phyloP scores from a whole-genome alignment of 2,329 filamentous ascomycete genomes.

The Exophiala aquamarina region DNA sequence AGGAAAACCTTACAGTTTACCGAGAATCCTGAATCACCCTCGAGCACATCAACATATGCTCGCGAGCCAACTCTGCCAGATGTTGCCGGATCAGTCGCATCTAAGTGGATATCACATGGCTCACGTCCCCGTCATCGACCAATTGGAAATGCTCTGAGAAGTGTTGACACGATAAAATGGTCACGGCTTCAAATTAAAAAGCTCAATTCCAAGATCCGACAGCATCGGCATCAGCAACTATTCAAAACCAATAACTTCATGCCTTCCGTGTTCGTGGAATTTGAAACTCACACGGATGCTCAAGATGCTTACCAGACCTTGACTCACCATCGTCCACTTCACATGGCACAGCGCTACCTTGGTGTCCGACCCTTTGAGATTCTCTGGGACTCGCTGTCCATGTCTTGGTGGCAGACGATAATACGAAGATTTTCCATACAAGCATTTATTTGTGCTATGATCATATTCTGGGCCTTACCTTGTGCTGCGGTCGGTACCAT shows the following conservation, averaged over 20 bases:
- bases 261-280: conserved; percentile 88
- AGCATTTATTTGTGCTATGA: conserved; percentile 69
- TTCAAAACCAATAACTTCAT: conserved; percentile 48
- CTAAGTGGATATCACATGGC: conserved; percentile 36
- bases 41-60: neutral
- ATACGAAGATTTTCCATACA: conserved; percentile 68
- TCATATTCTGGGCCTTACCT: conserved; percentile 82
- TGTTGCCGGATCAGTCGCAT: conserved; percentile 37
- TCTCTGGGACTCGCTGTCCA: conserved; percentile 77
- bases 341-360: conserved; percentile 83
- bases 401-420: conserved; percentile 57
- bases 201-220: conserved; percentile 32
- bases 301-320: conserved; percentile 83
- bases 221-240: conserved; percentile 32
- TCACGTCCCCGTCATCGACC: conserved; percentile 35
- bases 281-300: conserved; percentile 75
- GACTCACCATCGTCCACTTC: conserved; percentile 80
- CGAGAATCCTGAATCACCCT: conserved; percentile 1
- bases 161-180: conserved; percentile 41
- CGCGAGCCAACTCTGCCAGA: conserved; percentile 20
- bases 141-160: conserved; percentile 36
- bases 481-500: conserved; percentile 78
- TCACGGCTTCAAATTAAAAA: conserved; percentile 34
- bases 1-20: conserved; percentile 1
- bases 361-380: conserved; percentile 80